These are phyloP conservation scores for Huntiella moniliformis DNA, from an alignment of 2,329 filamentous ascomycete species.

Conservation along the genomic window DNA sequence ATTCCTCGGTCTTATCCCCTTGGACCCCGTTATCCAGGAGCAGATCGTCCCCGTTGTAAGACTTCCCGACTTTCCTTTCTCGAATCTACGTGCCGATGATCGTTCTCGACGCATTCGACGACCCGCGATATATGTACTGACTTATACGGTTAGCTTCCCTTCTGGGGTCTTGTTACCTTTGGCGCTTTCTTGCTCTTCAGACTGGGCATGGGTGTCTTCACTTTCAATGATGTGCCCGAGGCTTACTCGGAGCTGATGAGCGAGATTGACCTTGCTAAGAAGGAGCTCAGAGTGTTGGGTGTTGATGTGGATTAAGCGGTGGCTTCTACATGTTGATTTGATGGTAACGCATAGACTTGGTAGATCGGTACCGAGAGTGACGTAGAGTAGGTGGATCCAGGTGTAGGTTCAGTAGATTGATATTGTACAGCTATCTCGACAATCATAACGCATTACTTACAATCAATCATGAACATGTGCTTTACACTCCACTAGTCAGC, in stretches of 20 bases:
- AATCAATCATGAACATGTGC: constrained; percentile 3
- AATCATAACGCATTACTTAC: not conserved
- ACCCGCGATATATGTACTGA: not conserved
- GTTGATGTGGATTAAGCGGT: constrained; percentile 52
- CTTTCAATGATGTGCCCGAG: constrained; percentile 87
- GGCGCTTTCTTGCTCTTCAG: constrained; percentile 83
- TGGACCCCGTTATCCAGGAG: constrained; percentile 58
- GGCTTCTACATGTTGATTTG: not conserved
- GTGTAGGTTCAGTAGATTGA: too few species aligned
- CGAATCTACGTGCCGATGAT: constrained; percentile 6
- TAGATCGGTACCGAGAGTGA: too few species aligned
- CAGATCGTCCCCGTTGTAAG: constrained; percentile 80
- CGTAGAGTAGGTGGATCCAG: too few species aligned
- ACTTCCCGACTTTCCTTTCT: constrained; percentile 13
- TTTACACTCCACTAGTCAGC: constrained; percentile 15
- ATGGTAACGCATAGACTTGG: too few species aligned
- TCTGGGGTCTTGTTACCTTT: constrained; percentile 81
- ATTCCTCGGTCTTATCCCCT: constrained; percentile 65
- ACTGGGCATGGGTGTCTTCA: constrained; percentile 80
- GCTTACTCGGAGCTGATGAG: constrained; percentile 69
- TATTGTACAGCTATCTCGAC: not conserved
- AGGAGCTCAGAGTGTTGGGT: constrained; percentile 52
- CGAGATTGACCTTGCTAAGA: constrained; percentile 62
- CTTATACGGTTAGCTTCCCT: constrained; percentile 48
- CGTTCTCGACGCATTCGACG: not conserved